Conservation (phyloP, 192 early-diverging fungal species). For the Rhizophagus sp. region DNA sequence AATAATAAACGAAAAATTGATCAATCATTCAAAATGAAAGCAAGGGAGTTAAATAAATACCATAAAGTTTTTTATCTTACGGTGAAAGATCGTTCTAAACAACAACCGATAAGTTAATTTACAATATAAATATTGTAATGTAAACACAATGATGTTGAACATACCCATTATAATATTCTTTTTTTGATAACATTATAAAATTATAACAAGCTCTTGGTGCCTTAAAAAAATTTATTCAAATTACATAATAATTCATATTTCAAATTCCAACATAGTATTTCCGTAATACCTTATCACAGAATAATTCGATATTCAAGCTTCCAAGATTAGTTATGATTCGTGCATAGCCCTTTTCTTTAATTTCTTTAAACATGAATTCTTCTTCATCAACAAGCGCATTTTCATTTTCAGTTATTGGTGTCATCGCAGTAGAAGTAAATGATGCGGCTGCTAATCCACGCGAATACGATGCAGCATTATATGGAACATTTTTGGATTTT, state of each 20-base stretch:
- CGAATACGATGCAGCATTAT: slow-evolving; percentile 84
- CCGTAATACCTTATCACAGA: slow-evolving; percentile 63
- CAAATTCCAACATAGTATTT: background rate
- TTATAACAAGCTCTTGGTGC: slow-evolving; percentile 91
- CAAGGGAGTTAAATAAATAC: slow-evolving; percentile 26
- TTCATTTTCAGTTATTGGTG: slow-evolving; percentile 70
- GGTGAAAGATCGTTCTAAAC: slow-evolving; percentile 67
- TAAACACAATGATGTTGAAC: too few relatives aligned
- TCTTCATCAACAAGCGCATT: slow-evolving; percentile 72
- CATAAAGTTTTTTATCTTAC: slow-evolving; percentile 93
- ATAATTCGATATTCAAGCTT: slow-evolving; percentile 78
- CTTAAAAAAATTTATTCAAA: slow-evolving; percentile 40
- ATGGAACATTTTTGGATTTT: slow-evolving; percentile 53
- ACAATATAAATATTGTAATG: background rate
- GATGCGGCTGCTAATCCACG: slow-evolving; percentile 75
- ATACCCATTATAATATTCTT: slow-evolving; percentile 76
- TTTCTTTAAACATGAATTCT: slow-evolving; percentile 85
- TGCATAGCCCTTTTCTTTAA: slow-evolving; percentile 81
- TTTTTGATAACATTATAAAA: slow-evolving; percentile 84
- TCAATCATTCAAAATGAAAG: slow-evolving; percentile 7
- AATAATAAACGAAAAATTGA: slow-evolving; percentile 9
- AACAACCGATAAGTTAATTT: background rate
- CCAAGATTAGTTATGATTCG: slow-evolving; percentile 82
- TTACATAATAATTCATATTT: slow-evolving; percentile 19
- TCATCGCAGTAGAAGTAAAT: slow-evolving; percentile 85